Base-by-base conservation (phyloP, 179 eudicot genomes). In the Spinacia oleracea region DNA sequence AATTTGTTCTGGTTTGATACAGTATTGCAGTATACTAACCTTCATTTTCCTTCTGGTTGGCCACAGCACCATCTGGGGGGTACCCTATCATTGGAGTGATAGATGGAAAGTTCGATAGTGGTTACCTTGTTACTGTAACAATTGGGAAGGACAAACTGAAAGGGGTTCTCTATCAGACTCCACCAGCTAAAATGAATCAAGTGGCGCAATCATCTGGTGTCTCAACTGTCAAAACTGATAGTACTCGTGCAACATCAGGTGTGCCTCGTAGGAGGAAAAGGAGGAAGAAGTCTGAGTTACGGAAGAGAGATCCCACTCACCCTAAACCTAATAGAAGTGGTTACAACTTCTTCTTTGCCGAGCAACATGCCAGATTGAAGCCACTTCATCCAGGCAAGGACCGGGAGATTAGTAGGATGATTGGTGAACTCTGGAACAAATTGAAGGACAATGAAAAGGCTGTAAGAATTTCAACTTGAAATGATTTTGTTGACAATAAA, bases 321-420 rank as follows among this genome's bases (percentile, higher is more conserved):
- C 98, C 99, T 16, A 96, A 96, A 84, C 97, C 97, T 32, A 95
- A 93, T 73, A 84, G 97, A 77, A 95, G 98, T 51, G 97, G 98
- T 50, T 95, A 96, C 79, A 96, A 93, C 74, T 93, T 96, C 86
- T 96, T 93, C 87, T 95, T 96, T 77, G 87, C 97, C 0, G 99
- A 96, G 84, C 98, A 96, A 74, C 98, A 96, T 74, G 94, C 96
- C 5, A 84, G 90, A 79, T 85, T 96, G 56, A 96, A 96, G 74
- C 92, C 92, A 2, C 90, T 85, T 72, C 80, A 93, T 79, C 90
- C 92, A 0, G 97, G 96, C n/a, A 96, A 83, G 84, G 99, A 96
- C 59, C 77, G 97, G 67, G 96, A 90, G 73, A 96, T 96, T 5
- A 96, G 99, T 86, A 88, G 94, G 86, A 96, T 90, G 89, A 93